phyloP scores from a whole-genome alignment of 1,139 yeast genomes.

The Taiozyma onychis region DNA sequence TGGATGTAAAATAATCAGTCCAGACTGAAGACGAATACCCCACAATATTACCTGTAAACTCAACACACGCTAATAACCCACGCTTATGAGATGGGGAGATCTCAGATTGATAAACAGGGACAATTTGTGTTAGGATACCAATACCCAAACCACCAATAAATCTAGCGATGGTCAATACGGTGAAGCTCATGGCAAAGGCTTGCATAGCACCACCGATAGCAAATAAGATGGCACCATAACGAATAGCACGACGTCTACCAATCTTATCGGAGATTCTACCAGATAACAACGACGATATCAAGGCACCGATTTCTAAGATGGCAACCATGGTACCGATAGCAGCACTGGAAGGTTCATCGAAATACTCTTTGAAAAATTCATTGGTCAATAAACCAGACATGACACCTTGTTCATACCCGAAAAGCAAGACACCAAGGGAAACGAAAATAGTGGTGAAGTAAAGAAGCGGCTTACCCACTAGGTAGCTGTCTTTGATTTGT shows the following conservation, averaged over 20 bases:
- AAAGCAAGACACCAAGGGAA: conserved; percentile 75
- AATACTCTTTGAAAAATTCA: conserved; percentile 65
- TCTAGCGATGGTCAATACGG: conserved; percentile 62
- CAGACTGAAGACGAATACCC: conserved; percentile 87
- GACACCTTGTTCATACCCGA: conserved; percentile 92
- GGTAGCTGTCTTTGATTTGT: conserved; percentile 17
- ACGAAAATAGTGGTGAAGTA: conserved; percentile 82
- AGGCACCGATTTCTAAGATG: conserved; percentile 80
- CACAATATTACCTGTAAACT: conserved; percentile 84
- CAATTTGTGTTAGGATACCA: conserved; percentile 85
- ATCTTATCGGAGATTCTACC: conserved; percentile 75
- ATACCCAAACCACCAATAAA: conserved; percentile 83
- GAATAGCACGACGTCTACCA: conserved; percentile 76
- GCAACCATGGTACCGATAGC: conserved; percentile 79
- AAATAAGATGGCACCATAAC: conserved; percentile 77
- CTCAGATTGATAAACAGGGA: conserved; percentile 93
- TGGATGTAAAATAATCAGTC: conserved; percentile 82
- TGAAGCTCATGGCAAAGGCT: conserved; percentile 46
- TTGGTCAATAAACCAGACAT: conserved; percentile 81
- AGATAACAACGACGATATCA: conserved; percentile 68
- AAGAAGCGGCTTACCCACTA: conserved; percentile 34
- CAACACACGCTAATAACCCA: conserved; percentile 86
- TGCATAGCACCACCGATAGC: conserved; percentile 79
- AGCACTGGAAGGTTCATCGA: conserved; percentile 63
- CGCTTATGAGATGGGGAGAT: conserved; percentile 86